Percentiles rank a stretch among this genome's conserved stretches.
phyloP scores from a whole-genome alignment of 805 yeast genomes.

The Candida boidinii region DNA sequence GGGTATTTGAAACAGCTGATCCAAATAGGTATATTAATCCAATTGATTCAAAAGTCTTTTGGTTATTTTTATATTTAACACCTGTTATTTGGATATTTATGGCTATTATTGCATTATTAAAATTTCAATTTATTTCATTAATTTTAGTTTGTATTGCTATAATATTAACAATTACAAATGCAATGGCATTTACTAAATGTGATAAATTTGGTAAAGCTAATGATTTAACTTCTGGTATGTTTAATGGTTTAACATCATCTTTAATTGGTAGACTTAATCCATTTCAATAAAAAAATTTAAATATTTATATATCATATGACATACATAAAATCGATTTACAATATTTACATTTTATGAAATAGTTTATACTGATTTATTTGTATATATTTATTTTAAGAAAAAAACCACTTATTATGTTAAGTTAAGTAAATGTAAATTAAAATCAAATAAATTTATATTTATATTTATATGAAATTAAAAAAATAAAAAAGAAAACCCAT shows the following conservation, averaged over 20 bases:
- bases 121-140: conserved; percentile 63
- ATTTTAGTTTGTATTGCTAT: conserved; percentile 60
- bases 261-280: conserved; percentile 37
- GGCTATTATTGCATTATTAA: conserved; percentile 70
- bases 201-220: conserved; percentile 88
- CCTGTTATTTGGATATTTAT: conserved; percentile 72
- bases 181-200: conserved; percentile 85
- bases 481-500: too few relatives aligned
- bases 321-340: too few relatives aligned
- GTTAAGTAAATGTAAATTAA: too few relatives aligned
- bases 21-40: conserved; percentile 71
- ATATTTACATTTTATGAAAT: too few relatives aligned
- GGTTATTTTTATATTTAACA: conserved; percentile 68
- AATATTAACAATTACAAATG: conserved; percentile 68
- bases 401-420: too few relatives aligned
- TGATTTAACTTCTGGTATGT: conserved; percentile 47
- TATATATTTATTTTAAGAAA: too few relatives aligned
- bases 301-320: too few relatives aligned
- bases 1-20: conserved; percentile 88
- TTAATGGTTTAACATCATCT: conserved; percentile 41
- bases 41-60: conserved; percentile 82
- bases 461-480: too few relatives aligned
- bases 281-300: too few relatives aligned
- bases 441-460: too few relatives aligned
- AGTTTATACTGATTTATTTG: too few relatives aligned